Conservation (phyloP, 116 monocot species). For the Cymodocea nodosa region DNA sequence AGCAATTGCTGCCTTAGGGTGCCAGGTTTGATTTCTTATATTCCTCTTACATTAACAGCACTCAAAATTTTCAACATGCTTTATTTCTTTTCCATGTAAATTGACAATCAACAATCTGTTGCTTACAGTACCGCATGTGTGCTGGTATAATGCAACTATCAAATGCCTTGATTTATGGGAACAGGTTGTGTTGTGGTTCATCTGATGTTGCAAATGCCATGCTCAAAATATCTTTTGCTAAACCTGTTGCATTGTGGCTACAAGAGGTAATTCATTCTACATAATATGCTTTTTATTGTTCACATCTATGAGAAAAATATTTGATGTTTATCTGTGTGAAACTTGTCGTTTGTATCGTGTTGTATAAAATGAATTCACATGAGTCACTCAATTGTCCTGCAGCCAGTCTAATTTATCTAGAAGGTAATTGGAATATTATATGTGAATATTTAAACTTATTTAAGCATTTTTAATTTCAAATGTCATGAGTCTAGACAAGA, state of each 20-base stretch:
- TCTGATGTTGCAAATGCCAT: constrained; percentile 68
- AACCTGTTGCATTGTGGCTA: constrained; percentile 37
- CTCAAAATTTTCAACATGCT: background rate
- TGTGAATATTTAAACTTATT: too few species aligned
- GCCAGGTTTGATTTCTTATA: constrained; percentile 41
- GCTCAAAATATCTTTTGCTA: constrained; percentile 32
- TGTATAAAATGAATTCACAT: too few species aligned
- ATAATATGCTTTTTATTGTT: background rate
- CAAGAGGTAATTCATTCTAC: constrained; percentile 40
- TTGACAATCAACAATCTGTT: constrained; percentile 6
- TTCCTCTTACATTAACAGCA: background rate
- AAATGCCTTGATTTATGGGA: constrained; percentile 88
- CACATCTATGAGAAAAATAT: background rate
- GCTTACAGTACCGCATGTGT: constrained; percentile 88
- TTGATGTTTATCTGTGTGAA: too few species aligned
- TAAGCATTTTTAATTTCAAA: too few species aligned
- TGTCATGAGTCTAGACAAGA: too few species aligned
- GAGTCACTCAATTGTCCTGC: too few species aligned
- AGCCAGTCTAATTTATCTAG: too few species aligned
- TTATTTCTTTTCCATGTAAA: constrained; percentile 1
- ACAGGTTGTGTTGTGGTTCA: constrained; percentile 83
- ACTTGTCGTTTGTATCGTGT: too few species aligned
- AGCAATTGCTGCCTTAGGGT: constrained; percentile 79
- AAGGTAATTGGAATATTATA: too few species aligned
- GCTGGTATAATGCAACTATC: constrained; percentile 92